Evolutionary conservation across 768 basidiomycete genomes (phyloP), one percentile per base, ranked within the genome.

Genomic region (Amanita fuliginea): DNA sequence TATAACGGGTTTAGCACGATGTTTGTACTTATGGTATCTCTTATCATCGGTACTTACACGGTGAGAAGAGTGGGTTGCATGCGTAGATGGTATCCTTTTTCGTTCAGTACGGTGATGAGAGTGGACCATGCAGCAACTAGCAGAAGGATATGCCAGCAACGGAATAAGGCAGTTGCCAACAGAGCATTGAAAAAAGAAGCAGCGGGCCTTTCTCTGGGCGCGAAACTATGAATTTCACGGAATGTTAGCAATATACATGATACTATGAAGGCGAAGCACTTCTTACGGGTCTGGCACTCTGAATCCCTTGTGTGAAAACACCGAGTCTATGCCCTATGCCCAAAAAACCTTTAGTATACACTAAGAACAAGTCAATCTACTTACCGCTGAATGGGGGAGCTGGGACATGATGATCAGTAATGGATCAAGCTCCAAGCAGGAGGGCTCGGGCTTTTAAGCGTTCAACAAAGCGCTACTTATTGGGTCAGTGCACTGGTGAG

Each of bases 81-180:
- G 14, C 58, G 62, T 3, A 81, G 52, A 14, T 44, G 57, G 55
- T 74, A 67, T 4, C 72, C 71, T 37, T 66, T 65, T 35, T 67
- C 54, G 58, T 73, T 77, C 36, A 83, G 71, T 24, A 80, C 58
- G 4, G 71, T 68, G n/a, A 85, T 68, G 6, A 73, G 59, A 0
- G 79, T 75, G 1, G 79, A 68, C 83, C 83, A 85, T 4, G 58
- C 79, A 14, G 68, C 69, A 55, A 82, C 82, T 66, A 83, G 79
- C 2, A 83, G 32, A 6, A 86, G 68, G 50, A 81, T 72, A 53
- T 83, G 80, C 81, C 80, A 83, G 62, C 81, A 83, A 40, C 80
- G 65, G 58, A 71, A 79, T 57, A 68, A 64, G 16, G 62, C 66
- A 6, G 71, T 73, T 4, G 72, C 69, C 24, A 73, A 59, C 1